Evolutionary conservation across 345 rosid genomes (phyloP), one percentile per base, ranked within the genome.

Genomic region (Hibiscus mutabilis): DNA sequence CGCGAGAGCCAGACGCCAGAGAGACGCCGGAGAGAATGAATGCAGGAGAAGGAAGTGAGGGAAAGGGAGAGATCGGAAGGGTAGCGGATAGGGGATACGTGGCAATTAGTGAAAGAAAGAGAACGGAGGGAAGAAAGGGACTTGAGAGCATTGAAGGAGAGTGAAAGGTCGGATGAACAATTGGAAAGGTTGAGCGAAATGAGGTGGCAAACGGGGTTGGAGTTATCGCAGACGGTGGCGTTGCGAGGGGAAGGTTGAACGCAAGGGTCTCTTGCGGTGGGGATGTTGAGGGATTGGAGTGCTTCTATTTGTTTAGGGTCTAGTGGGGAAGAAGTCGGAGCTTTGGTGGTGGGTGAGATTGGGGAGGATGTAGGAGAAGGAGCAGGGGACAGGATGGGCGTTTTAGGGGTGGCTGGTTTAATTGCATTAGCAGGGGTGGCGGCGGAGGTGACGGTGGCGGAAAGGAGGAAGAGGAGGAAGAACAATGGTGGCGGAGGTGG

Each of bases 251-350:
- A 68, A 55, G 75, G 75, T 40, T 84, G 90, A 67, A 72, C 46
- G 77, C 97, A 94, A 16, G 97, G 96, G 77, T 88, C 83, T 72
- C 78, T 80, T 44, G 78, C 29, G 67, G 95, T 82, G 52, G 93
- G 96, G 44, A 91, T 80, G 79, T 86, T 74, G 58, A 94, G 86
- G 51, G 97, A 89, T 52, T 84, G 85, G 1, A 90, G 97, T 9
- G 98, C 89, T 68, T 75, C 81, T 21, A 86, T 82, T 59, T 94
- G 95, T 63, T 88, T 86, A 15, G 97, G 96, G 86, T 89, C 96
- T 72, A 94, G 61, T 27, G 91, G 79, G 18, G 74, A 52, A 64
- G 86, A 68, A 47, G 83, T 42, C 14, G 83, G 70, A 22, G 82
- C 24, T 11, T 79, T 40, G 72, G 47, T 35, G 73, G 62, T 19